Percentiles rank a stretch among this genome's conserved stretches.
phyloP scores from a whole-genome alignment of 441 rosid species.

The Arabidopsis lyrata region DNA sequence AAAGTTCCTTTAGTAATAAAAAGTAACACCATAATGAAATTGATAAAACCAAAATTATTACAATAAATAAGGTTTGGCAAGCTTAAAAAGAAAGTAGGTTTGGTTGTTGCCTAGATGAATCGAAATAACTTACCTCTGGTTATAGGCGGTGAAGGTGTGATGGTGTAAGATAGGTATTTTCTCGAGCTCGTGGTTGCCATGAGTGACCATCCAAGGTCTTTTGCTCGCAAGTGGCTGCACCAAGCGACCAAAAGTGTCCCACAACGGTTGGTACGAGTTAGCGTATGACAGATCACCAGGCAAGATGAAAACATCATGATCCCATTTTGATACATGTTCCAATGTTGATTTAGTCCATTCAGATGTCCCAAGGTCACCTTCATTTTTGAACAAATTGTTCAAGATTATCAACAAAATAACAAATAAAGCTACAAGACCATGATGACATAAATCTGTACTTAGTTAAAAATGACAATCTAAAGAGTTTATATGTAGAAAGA shows the following conservation, averaged over 20 bases:
- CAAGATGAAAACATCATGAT: conserved; percentile 57
- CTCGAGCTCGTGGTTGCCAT: conserved; percentile 80
- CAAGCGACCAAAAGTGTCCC: conserved; percentile 74
- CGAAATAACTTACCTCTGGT: conserved; percentile 49
- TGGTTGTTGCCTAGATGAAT: background rate
- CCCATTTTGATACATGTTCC: conserved; percentile 54
- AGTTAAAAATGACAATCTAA: background rate
- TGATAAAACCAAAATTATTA: too few relatives aligned
- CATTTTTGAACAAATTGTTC: background rate
- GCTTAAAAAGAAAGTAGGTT: background rate
- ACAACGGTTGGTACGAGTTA: conserved; percentile 48
- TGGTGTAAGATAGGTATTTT: conserved; percentile 51
- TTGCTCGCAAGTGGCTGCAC: conserved; percentile 76
- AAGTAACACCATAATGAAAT: too few relatives aligned
- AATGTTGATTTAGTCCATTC: conserved; percentile 66
- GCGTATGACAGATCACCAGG: conserved; percentile 81
- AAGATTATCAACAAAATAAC: conserved; percentile 1
- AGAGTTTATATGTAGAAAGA: background rate
- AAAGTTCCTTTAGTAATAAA: too few relatives aligned
- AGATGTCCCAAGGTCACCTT: conserved; percentile 78
- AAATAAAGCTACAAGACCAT: background rate
- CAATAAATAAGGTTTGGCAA: too few relatives aligned
- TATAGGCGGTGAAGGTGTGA: conserved; percentile 60
- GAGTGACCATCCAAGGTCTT: conserved; percentile 82
- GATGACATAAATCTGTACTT: background rate